Conservation (phyloP, 129 eudicot species). For the carrot (Daucus carota) region DNA sequence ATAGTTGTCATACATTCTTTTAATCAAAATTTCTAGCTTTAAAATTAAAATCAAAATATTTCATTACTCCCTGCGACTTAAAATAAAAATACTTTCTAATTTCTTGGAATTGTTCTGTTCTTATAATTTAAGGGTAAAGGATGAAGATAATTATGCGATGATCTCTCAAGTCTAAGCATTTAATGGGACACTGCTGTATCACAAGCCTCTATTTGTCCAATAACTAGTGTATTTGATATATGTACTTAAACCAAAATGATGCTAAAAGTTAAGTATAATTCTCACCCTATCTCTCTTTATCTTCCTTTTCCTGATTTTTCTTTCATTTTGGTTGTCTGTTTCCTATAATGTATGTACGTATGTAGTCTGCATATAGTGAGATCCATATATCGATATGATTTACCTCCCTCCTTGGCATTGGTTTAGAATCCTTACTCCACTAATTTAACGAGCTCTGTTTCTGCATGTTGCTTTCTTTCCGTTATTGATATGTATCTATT, state of each 20-base stretch:
- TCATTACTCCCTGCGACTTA: not conserved
- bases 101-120: not conserved
- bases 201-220: not conserved
- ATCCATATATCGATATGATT: not conserved
- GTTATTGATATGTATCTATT: not conserved
- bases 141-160: not conserved
- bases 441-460: not conserved
- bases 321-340: not conserved
- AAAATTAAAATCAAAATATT: not conserved
- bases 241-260: not conserved
- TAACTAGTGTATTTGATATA: not conserved
- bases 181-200: not conserved
- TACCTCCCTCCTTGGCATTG: not conserved
- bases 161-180: not conserved
- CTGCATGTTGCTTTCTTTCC: not conserved
- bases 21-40: not conserved
- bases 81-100: not conserved
- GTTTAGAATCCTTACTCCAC: not conserved
- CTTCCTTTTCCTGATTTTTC: not conserved
- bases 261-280: no score
- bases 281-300: not conserved
- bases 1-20: not conserved
- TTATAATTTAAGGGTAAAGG: not conserved
- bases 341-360: not conserved
- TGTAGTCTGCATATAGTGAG: not conserved